A percentile compares a stretch with the other conserved stretches of the same genome.
Conservation (phyloP, 345 rosid genomes). For the Noccaea bulbosa region DNA sequence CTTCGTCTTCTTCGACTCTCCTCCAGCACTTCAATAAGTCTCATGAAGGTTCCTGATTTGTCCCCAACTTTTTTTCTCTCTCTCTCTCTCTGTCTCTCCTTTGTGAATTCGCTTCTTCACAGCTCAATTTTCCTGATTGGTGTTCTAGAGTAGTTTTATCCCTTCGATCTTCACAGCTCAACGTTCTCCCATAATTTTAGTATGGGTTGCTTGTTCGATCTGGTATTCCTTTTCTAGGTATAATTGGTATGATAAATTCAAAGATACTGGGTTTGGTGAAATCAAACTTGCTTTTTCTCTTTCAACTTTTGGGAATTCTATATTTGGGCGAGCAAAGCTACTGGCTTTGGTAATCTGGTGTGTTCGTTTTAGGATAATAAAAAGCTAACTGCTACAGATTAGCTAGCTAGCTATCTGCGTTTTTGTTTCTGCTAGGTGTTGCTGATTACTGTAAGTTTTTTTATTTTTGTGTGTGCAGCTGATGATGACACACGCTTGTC, state of each 20-base stretch:
- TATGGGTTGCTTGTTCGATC: conserved; percentile 24
- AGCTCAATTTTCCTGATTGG: conserved; percentile 12
- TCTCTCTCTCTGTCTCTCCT: not conserved
- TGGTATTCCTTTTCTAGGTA: conserved; percentile 29
- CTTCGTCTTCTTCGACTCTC: conserved; percentile 51
- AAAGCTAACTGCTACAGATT: not conserved
- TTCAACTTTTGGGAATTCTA: conserved; percentile 29
- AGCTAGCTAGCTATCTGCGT: not conserved
- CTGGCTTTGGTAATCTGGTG: conserved; percentile 15
- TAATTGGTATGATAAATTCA: conserved; percentile 4
- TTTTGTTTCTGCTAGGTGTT: conserved; percentile 29
- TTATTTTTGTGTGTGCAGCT: conserved; percentile 45
- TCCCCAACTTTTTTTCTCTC: not conserved
- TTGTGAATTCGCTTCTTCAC: conserved; percentile 17
- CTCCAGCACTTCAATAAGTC: conserved; percentile 54
- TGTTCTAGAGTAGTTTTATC: not conserved
- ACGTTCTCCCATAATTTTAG: not conserved
- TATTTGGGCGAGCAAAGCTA: conserved; percentile 28
- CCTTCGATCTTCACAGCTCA: not conserved
- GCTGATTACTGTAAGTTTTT: not conserved
- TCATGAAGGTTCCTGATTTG: conserved; percentile 45
- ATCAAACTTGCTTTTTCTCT: conserved; percentile 34
- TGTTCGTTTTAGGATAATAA: conserved; percentile 31
- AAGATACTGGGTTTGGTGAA: conserved; percentile 39
- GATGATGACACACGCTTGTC: conserved; percentile 75